These are phyloP conservation scores for Populus hybrid DNA, from an alignment of 441 rosid species.

Conservation along the genomic window DNA sequence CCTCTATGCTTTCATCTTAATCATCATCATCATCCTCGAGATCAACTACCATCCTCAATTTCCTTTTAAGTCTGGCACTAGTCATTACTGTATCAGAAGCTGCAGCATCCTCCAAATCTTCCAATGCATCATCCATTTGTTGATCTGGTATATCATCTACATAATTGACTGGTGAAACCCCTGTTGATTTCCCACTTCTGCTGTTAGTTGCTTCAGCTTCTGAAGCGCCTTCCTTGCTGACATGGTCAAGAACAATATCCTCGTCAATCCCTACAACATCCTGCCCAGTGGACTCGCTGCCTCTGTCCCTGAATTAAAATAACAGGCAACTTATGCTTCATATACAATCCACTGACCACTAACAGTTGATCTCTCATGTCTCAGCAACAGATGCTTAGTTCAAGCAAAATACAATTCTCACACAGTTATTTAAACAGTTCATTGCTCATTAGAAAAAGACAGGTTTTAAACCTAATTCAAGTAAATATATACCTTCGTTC, in stretches of 20 bases:
- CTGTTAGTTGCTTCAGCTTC: conserved; percentile 33
- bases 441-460: background rate
- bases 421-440: background rate
- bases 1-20: conserved; percentile 14
- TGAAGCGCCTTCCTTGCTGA: conserved; percentile 20
- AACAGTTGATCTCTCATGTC: background rate
- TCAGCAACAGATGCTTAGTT: background rate
- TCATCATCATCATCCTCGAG: conserved; percentile 48
- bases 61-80: conserved; percentile 52
- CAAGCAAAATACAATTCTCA: background rate
- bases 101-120: conserved; percentile 40
- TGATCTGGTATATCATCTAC: conserved; percentile 24
- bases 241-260: conserved; percentile 23
- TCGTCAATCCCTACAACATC: conserved; percentile 15
- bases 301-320: conserved; percentile 25
- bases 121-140: conserved; percentile 46
- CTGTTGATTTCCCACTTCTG: conserved; percentile 19
- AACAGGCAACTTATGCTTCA: background rate
- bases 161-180: conserved; percentile 25
- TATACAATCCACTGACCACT: background rate
- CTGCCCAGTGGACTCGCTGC: conserved; percentile 15
- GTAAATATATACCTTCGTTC: conserved; percentile 36
- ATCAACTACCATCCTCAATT: conserved; percentile 63
- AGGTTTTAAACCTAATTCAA: background rate
- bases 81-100: conserved; percentile 15